phyloP scores from a whole-genome alignment of 768 basidiomycete species.

The Hemileccinum rubropunctum region DNA sequence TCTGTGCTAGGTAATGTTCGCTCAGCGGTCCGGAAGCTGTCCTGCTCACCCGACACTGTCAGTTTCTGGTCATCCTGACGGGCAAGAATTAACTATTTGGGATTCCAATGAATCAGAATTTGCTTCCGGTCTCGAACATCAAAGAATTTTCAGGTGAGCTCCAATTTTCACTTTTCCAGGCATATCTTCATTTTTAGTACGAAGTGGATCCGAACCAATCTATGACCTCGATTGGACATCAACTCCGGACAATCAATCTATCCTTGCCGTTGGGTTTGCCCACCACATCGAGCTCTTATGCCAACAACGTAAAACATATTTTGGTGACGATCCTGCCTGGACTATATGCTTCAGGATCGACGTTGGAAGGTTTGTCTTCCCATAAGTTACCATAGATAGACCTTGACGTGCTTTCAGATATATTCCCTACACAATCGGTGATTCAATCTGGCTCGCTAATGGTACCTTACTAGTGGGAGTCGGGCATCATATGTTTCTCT shows the following conservation, averaged over 20 bases:
- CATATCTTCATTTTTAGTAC: not conserved
- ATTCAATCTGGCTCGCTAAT: slow-evolving; percentile 88
- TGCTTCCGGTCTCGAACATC: slow-evolving; percentile 83
- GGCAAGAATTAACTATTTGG: slow-evolving; percentile 91
- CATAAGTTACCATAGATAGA: not conserved
- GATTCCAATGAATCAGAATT: slow-evolving; percentile 95
- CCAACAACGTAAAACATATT: slow-evolving; percentile 90
- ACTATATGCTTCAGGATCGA: slow-evolving; percentile 67
- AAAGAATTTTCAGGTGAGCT: slow-evolving; percentile 55
- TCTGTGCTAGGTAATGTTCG: slow-evolving; percentile 72
- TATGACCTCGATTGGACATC: slow-evolving; percentile 92
- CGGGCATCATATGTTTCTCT: slow-evolving; percentile 82
- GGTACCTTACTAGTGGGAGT: slow-evolving; percentile 81
- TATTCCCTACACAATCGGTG: slow-evolving; percentile 74
- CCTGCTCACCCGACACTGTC: slow-evolving; percentile 1
- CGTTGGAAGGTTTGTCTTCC: slow-evolving; percentile 55
- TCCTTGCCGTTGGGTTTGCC: slow-evolving; percentile 84
- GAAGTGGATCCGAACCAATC: slow-evolving; percentile 50
- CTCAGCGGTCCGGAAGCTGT: not conserved
- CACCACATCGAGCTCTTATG: slow-evolving; percentile 83
- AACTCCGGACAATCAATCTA: slow-evolving; percentile 85
- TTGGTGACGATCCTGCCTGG: slow-evolving; percentile 81
- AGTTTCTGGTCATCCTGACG: slow-evolving; percentile 63
- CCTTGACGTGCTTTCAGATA: slow-evolving; percentile 43
- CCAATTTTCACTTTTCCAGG: not conserved